Base-by-base conservation (phyloP, 2,329 filamentous ascomycete genomes). In the Madurella fahalii region DNA sequence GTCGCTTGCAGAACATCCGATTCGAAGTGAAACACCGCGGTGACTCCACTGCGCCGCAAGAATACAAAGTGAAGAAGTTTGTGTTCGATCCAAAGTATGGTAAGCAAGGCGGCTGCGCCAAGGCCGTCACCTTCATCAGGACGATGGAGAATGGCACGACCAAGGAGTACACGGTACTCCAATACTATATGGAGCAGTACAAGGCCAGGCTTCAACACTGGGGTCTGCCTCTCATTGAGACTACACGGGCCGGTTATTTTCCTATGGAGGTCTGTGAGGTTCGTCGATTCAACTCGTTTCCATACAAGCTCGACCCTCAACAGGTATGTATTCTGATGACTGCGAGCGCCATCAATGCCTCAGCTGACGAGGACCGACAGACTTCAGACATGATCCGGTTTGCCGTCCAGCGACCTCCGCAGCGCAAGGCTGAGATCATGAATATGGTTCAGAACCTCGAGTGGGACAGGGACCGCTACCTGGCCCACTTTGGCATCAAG, bases 381-480 rank as follows among this genome's bases (percentile, higher is more conserved):
- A 96, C 93, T 0, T 75, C 86, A 0, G 73, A 80, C 5, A 99
- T 99, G 94, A 96, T 99, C 74, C 93, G 88, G 69, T 90, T 93
- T 64, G 92, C 93, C 0, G 93, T 96, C 4, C 90, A 87, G 5
- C 80, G 86, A 1, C 94, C 94, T 0, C 68, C 69, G 0, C 68
- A 84, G 31, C 88, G 94, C n/a, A 81, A 83, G 61, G 63, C 68
- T 0, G 82, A 87, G 17, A 91, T 97, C 62, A 73, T 84, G 47
- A 68, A 80, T 3, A 87, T 87, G 15, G 81, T 96, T 9, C 66
- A 73, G 0, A 80, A 87, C 60, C 77, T 93, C 0, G 74, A 83
- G 9, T 94, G 90, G 83, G 61, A 65, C 1, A 66, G 78, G 0
- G 94, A 99, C 61, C 81, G 78, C 0, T 85, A 87, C 47, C 77